Conservation (phyloP, 371 early-diverging fungal genomes). For the Zancudomyces culisetae region DNA sequence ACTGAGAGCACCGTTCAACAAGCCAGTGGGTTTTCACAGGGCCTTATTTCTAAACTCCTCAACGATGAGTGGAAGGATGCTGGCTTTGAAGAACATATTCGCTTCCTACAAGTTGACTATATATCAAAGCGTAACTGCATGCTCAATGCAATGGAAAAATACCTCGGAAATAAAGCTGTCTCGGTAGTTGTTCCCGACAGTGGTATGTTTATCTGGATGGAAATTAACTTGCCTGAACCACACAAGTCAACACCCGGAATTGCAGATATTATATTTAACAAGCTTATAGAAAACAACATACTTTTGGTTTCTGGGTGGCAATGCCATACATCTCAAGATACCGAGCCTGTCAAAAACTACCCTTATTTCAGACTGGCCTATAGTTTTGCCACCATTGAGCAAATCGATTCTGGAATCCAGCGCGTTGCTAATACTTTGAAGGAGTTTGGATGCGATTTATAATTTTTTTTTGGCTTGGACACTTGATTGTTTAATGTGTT, state of each 20-base stretch:
- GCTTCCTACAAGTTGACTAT: conserved; percentile 27
- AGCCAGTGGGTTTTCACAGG: conserved; percentile 38
- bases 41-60: conserved; percentile 29
- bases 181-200: conserved; percentile 32
- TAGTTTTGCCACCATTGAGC: conserved; percentile 12
- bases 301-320: conserved; percentile 19
- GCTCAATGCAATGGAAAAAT: conserved; percentile 20
- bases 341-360: conserved; percentile 4
- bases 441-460: conserved; percentile 8
- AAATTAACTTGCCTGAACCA: conserved; percentile 18
- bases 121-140: conserved; percentile 29
- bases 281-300: conserved; percentile 16
- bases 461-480: no score
- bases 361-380: conserved; percentile 23
- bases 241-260: conserved; percentile 2
- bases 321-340: conserved; percentile 12
- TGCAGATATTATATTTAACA: conserved; percentile 19
- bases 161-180: conserved; percentile 31
- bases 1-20: conserved; percentile 37
- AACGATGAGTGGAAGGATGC: conserved; percentile 29
- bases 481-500: no score
- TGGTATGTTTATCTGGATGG: conserved; percentile 53
- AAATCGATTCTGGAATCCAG: conserved; percentile 10
- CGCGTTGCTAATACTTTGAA: conserved; percentile 12
- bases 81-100: conserved; percentile 31